phyloP scores from a whole-genome alignment of 148 eudicot genomes.

The Cornus kousa region DNA sequence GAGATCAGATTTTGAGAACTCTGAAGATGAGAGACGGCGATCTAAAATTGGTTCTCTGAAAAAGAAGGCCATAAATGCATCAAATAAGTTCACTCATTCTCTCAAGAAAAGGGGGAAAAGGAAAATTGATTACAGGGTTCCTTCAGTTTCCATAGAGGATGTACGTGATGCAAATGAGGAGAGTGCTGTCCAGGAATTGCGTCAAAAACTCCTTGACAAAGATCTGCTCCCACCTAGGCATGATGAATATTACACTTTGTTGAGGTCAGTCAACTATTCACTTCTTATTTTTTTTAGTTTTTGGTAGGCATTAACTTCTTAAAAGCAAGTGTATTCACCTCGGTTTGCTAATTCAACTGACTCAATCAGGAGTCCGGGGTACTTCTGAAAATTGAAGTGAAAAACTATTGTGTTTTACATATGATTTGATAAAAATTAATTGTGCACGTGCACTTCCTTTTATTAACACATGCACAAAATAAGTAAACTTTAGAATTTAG shows the following conservation, averaged over 20 bases:
- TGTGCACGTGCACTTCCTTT: not conserved
- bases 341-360: not conserved
- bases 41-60: slow-evolving; percentile 51
- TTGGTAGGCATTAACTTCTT: not conserved
- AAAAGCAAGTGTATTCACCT: not conserved
- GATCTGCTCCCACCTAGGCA: slow-evolving; percentile 54
- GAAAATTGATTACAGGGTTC: slow-evolving; percentile 59
- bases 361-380: not conserved
- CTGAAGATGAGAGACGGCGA: slow-evolving; percentile 53
- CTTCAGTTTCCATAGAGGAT: slow-evolving; percentile 66
- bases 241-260: slow-evolving; percentile 72
- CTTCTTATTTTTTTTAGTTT: too few relatives aligned
- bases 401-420: not conserved
- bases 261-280: slow-evolving; percentile 37
- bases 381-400: not conserved
- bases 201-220: slow-evolving; percentile 47
- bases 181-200: slow-evolving; percentile 48
- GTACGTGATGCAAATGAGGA: slow-evolving; percentile 68
- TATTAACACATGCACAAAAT: not conserved
- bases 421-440: not conserved
- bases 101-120: slow-evolving; percentile 72
- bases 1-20: slow-evolving; percentile 48
- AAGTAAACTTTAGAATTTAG: not conserved
- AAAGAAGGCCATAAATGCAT: slow-evolving; percentile 68
- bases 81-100: slow-evolving; percentile 59